A percentile compares a stretch with the other conserved stretches of the same genome.
phyloP scores from a whole-genome alignment of 2,329 filamentous ascomycete genomes.

The Thelonectria olida region DNA sequence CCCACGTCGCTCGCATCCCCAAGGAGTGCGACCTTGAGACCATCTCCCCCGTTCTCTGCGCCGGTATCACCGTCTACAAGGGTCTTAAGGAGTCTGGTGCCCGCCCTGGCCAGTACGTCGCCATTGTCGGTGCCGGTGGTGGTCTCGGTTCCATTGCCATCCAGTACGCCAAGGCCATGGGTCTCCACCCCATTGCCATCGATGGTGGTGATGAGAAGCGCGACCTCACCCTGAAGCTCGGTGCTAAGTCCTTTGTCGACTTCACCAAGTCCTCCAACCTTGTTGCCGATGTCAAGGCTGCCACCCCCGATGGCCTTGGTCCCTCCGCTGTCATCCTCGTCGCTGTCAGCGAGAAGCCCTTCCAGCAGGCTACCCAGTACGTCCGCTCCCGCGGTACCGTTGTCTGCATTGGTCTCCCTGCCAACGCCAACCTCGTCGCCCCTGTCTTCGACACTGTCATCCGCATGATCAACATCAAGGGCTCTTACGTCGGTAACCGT shows the following conservation, averaged over 20 bases:
- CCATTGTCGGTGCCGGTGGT: constrained; percentile 87
- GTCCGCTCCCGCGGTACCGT: constrained; percentile 84
- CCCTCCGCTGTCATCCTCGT: constrained; percentile 89
- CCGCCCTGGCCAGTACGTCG: constrained; percentile 78
- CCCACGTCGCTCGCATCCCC: constrained; percentile 84
- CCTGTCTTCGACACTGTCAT: constrained; percentile 91
- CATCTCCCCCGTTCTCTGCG: constrained; percentile 83
- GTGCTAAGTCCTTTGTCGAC: constrained; percentile 80
- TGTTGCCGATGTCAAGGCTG: constrained; percentile 83
- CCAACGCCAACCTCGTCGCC: constrained; percentile 79
- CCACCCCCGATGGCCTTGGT: constrained; percentile 81
- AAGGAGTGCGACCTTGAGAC: constrained; percentile 80
- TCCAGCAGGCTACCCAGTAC: constrained; percentile 93
- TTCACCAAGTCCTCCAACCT: constrained; percentile 80
- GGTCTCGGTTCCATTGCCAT: constrained; percentile 81
- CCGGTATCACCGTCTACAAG: constrained; percentile 90
- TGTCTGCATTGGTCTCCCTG: constrained; percentile 89
- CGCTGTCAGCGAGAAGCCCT: constrained; percentile 88
- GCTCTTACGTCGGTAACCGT: constrained; percentile 92
- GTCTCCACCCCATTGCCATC: constrained; percentile 81
- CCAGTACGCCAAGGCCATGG: constrained; percentile 94
- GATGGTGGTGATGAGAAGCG: constrained; percentile 86
- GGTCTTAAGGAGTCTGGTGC: constrained; percentile 86
- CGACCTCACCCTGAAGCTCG: constrained; percentile 74
- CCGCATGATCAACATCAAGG: constrained; percentile 91